Evolutionary conservation across 1,139 yeast species (phyloP).

Genomic region (Debaryomycetaceae sp.): DNA sequence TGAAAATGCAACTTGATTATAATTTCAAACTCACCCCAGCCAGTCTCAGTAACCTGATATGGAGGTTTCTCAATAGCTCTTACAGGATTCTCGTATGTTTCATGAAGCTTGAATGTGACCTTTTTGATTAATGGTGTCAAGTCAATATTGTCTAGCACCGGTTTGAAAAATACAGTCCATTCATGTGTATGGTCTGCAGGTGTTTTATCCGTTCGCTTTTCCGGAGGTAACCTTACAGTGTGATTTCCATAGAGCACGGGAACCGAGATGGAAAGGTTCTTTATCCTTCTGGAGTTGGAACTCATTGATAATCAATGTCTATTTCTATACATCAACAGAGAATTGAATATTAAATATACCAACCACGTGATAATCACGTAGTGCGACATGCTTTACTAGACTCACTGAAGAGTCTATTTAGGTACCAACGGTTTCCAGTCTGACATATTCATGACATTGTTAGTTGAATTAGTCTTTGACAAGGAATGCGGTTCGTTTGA

Average conservation of each 20-base stretch:
- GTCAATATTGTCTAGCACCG: slow-evolving; percentile 74
- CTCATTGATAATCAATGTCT: slow-evolving; percentile 12
- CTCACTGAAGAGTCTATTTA: slow-evolving; percentile 14
- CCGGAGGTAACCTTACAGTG: slow-evolving; percentile 68
- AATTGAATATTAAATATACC: not conserved
- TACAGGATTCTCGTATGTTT: slow-evolving; percentile 83
- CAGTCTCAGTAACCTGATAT: slow-evolving; percentile 93
- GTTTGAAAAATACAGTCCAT: slow-evolving; percentile 92
- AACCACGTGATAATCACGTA: not conserved
- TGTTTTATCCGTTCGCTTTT: slow-evolving; percentile 60
- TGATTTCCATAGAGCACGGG: slow-evolving; percentile 88
- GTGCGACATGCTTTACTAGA: not conserved
- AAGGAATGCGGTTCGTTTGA: slow-evolving; percentile 4
- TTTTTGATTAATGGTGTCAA: slow-evolving; percentile 79
- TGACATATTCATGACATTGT: slow-evolving; percentile 23
- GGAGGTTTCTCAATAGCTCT: slow-evolving; percentile 88
- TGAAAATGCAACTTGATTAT: slow-evolving; percentile 83
- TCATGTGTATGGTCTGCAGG: slow-evolving; percentile 91
- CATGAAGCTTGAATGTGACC: slow-evolving; percentile 92
- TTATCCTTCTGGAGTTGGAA: slow-evolving; percentile 30
- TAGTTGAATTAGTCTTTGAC: slow-evolving; percentile 13
- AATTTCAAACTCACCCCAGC: slow-evolving; percentile 99
- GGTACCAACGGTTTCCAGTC: slow-evolving; percentile 61
- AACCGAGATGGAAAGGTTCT: slow-evolving; percentile 75
- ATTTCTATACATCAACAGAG: not conserved